Percentiles rank a stretch among this genome's conserved stretches.
Conservation (phyloP, 2,329 filamentous ascomycete genomes). For the Aureobasidium sp. region DNA sequence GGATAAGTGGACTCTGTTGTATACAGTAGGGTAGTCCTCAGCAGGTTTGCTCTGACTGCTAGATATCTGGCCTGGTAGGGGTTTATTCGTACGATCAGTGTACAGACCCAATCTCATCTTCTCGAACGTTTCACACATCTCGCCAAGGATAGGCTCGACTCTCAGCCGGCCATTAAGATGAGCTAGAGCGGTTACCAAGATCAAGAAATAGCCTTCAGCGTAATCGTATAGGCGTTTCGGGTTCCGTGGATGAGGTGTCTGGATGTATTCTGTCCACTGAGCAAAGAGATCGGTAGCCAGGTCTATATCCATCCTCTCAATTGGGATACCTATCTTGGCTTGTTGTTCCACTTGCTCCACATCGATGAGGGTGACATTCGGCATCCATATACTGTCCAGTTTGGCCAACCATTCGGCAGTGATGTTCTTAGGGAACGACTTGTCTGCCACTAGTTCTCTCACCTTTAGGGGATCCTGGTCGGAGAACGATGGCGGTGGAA, state of each 20-base stretch:
- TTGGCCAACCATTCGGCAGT: neutral
- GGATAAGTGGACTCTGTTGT: neutral
- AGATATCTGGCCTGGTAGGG: neutral
- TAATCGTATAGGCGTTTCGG: neutral
- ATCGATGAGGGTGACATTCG: neutral
- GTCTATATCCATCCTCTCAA: neutral
- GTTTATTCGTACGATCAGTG: neutral
- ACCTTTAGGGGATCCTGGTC: neutral
- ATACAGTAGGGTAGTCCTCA: neutral
- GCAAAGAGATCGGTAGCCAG: neutral
- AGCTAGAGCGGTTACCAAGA: neutral
- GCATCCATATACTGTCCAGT: neutral
- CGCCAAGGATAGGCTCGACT: neutral
- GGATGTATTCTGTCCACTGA: neutral
- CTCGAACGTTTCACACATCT: neutral
- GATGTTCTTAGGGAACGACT: neutral
- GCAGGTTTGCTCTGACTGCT: neutral
- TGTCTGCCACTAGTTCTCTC: neutral
- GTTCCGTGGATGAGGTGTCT: neutral
- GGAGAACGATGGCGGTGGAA: neutral
- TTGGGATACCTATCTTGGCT: neutral
- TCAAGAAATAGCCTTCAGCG: neutral
- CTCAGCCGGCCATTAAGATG: neutral
- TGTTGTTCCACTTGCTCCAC: neutral
- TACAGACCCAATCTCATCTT: neutral